Percentiles rank a stretch among this genome's conserved stretches.
phyloP scores from a whole-genome alignment of 768 basidiomycete genomes.

The Tylopilus cervinicoccineus region DNA sequence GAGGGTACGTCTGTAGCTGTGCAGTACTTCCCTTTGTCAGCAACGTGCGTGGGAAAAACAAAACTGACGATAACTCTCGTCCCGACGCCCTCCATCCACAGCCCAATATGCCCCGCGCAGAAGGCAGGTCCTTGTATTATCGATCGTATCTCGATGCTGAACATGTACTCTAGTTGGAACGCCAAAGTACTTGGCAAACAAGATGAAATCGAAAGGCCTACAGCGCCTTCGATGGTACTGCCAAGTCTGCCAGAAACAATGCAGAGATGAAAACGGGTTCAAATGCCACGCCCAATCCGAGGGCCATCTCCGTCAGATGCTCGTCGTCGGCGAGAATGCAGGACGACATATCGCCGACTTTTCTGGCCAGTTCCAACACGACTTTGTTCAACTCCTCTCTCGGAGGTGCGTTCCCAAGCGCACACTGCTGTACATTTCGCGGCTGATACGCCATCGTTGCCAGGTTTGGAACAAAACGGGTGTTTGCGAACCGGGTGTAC shows the following conservation, averaged over 20 bases:
- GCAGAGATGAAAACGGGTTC: conserved; percentile 98
- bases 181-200: conserved; percentile 87
- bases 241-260: conserved; percentile 99
- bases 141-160: not conserved
- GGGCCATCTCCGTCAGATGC: conserved; percentile 92
- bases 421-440: too few species aligned
- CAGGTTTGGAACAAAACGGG: conserved; percentile 92
- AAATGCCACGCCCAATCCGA: conserved; percentile 91
- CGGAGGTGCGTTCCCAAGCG: conserved; percentile 55
- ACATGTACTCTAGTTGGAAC: conserved; percentile 61
- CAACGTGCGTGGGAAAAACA: conserved; percentile 10
- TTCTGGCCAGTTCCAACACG: conserved; percentile 82
- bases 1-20: conserved; percentile 7
- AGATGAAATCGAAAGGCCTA: conserved; percentile 96
- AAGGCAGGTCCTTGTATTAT: conserved; percentile 45
- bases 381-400: conserved; percentile 88
- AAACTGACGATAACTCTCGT: not conserved
- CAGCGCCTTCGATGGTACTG: conserved; percentile 98
- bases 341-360: conserved; percentile 90
- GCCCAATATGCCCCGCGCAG: conserved; percentile 73
- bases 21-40: conserved; percentile 1
- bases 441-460: not conserved
- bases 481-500: conserved; percentile 92
- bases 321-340: conserved; percentile 93
- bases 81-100: not conserved